A percentile compares a stretch with the other conserved stretches of the same genome.
Evolutionary conservation across 768 basidiomycete species (phyloP).

Genomic region (Steccherinum ochraceum): DNA sequence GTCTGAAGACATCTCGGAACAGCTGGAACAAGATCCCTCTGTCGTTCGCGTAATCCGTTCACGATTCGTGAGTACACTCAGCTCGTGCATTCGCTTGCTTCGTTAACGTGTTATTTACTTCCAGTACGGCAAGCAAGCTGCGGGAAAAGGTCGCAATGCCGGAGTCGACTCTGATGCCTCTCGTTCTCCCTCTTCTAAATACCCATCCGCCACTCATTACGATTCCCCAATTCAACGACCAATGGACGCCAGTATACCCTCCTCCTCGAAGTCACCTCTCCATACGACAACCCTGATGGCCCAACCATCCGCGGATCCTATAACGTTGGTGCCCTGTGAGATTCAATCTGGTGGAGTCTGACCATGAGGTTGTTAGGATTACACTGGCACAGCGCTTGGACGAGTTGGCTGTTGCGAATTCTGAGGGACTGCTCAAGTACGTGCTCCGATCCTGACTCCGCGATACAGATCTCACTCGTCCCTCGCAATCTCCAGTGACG

Average conservation of each 20-base stretch:
- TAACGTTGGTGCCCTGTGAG: conserved; percentile 23
- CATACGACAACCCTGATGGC: conserved; percentile 7
- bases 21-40: conserved; percentile 15
- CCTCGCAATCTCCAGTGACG: conserved; percentile 74
- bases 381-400: conserved; percentile 77
- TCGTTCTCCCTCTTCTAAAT: conserved; percentile 9
- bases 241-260: conserved; percentile 11
- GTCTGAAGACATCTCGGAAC: conserved; percentile 25
- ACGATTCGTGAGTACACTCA: conserved; percentile 28
- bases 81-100: too few relatives aligned
- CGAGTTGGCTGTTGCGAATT: conserved; percentile 74
- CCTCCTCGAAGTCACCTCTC: conserved; percentile 11
- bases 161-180: conserved; percentile 5
- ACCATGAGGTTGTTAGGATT: conserved; percentile 38
- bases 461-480: too few relatives aligned
- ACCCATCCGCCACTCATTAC: conserved; percentile 12
- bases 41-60: conserved; percentile 30
- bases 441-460: conserved; percentile 23
- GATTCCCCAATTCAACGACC: conserved; percentile 16
- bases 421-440: conserved; percentile 73
- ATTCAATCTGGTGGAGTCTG: too few relatives aligned
- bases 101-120: too few relatives aligned
- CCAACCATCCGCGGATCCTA: conserved; percentile 23
- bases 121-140: conserved; percentile 27
- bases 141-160: conserved; percentile 24